These are phyloP conservation scores for Tubosaeta sp. DNA, from an alignment of 768 basidiomycete species.

Conservation along the genomic window DNA sequence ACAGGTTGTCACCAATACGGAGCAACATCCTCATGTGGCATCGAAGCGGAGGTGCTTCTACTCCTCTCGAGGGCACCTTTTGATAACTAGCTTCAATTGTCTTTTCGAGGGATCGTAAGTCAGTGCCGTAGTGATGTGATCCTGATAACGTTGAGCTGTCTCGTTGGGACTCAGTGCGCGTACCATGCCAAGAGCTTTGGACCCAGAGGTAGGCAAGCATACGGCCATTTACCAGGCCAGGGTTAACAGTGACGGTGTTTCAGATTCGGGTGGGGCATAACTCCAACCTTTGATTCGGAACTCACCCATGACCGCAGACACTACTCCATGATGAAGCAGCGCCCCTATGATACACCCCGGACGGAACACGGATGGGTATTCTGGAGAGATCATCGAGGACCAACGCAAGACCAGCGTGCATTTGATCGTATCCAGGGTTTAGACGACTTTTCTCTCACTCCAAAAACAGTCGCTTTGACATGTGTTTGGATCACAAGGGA, in stretches of 20 bases:
- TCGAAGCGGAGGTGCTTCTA: conserved; percentile 15
- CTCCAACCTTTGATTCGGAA: conserved; percentile 58
- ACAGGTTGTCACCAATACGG: conserved; percentile 7
- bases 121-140: conserved; percentile 12
- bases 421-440: conserved; percentile 74
- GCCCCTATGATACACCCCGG: conserved; percentile 36
- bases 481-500: conserved; percentile 56
- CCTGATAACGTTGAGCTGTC: conserved; percentile 1
- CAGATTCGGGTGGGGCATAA: conserved; percentile 61
- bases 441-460: conserved; percentile 6
- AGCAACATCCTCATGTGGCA: conserved; percentile 8
- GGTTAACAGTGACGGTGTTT: no score
- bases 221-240: no score
- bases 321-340: conserved; percentile 30
- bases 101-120: conserved; percentile 1
- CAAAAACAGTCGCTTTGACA: conserved; percentile 7
- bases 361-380: conserved; percentile 69
- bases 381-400: conserved; percentile 76
- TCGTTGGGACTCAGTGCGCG: no score
- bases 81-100: conserved; percentile 2
- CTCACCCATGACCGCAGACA: conserved; percentile 40
- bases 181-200: conserved; percentile 48
- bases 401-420: conserved; percentile 56
- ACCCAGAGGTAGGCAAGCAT: no score
- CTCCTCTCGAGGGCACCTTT: conserved; percentile 16